Evolutionary conservation across 495 filamentous ascomycete genomes (phyloP).

Genomic region (Penicilliopsis zonata): DNA sequence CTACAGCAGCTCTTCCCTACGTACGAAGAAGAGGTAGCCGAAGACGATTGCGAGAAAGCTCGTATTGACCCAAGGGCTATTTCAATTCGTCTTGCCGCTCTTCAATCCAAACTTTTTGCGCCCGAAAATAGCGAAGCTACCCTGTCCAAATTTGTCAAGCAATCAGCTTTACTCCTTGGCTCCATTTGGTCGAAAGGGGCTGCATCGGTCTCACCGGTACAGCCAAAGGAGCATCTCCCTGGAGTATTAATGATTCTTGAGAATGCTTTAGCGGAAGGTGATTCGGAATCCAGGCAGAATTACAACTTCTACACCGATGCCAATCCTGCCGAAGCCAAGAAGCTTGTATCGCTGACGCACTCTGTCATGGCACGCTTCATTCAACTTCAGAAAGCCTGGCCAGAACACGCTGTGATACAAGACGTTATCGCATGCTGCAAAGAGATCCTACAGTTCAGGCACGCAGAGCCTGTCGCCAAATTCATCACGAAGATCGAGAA

Average conservation of each 20-base stretch:
- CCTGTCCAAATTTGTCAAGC: slow-evolving; percentile 23
- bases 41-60: slow-evolving; percentile 14
- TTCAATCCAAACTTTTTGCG: slow-evolving; percentile 41
- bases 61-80: slow-evolving; percentile 30
- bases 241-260: slow-evolving; percentile 53
- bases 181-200: slow-evolving; percentile 23
- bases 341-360: slow-evolving; percentile 51
- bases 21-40: slow-evolving; percentile 41
- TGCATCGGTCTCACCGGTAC: slow-evolving; percentile 18
- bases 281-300: slow-evolving; percentile 16
- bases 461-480: slow-evolving; percentile 78
- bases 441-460: slow-evolving; percentile 57
- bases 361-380: slow-evolving; percentile 55
- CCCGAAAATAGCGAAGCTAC: slow-evolving; percentile 13
- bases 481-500: slow-evolving; percentile 75
- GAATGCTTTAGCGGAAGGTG: slow-evolving; percentile 35
- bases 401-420: slow-evolving; percentile 59
- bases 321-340: slow-evolving; percentile 62
- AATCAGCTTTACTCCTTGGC: slow-evolving; percentile 26
- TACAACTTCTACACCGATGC: slow-evolving; percentile 87
- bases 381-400: slow-evolving; percentile 56
- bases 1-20: slow-evolving; percentile 71
- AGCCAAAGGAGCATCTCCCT: slow-evolving; percentile 45
- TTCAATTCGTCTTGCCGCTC: slow-evolving; percentile 35
- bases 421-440: slow-evolving; percentile 67